Evolutionary conservation across 495 filamentous ascomycete species (phyloP).

Genomic region (Tuber borchii): DNA sequence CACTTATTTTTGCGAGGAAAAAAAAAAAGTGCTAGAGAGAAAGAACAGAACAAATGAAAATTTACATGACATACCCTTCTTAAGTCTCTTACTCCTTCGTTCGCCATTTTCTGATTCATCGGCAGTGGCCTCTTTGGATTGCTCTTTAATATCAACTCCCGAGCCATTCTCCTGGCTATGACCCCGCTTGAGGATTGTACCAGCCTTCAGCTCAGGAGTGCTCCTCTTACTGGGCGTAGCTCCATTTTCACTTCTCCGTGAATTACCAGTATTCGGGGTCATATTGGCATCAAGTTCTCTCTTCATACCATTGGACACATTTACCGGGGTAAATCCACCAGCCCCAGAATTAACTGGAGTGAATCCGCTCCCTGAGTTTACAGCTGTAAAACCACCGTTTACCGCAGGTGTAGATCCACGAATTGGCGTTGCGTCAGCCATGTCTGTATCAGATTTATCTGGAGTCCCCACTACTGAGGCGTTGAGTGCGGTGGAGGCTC

Average conservation of each 20-base stretch:
- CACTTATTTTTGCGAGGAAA: constrained; percentile 22
- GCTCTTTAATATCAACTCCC: constrained; percentile 29
- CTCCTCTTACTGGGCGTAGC: constrained; percentile 42
- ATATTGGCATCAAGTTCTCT: constrained; percentile 44
- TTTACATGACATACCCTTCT: constrained; percentile 64
- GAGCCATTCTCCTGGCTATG: constrained; percentile 63
- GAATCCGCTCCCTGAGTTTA: constrained; percentile 66
- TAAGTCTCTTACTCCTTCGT: constrained; percentile 83
- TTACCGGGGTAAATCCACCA: constrained; percentile 53
- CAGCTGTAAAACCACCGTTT: constrained; percentile 73
- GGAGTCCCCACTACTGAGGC: constrained; percentile 54
- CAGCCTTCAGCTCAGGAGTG: constrained; percentile 54
- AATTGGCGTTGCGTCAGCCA: constrained; percentile 42
- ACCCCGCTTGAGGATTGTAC: constrained; percentile 66
- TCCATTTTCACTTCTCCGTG: constrained; percentile 45
- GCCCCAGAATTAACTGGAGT: constrained; percentile 65
- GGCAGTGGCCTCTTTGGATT: constrained; percentile 43
- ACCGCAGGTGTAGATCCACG: constrained; percentile 44
- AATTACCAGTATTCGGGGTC: constrained; percentile 46
- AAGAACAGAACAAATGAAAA: constrained; percentile 26
- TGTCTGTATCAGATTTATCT: constrained; percentile 40
- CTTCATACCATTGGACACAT: constrained; percentile 44
- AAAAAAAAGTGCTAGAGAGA: constrained; percentile 22
- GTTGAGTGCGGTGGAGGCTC: constrained; percentile 61
- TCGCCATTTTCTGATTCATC: constrained; percentile 67